phyloP scores from a whole-genome alignment of 371 early-diverging fungal genomes.

The Amoeboradix gromovi region DNA sequence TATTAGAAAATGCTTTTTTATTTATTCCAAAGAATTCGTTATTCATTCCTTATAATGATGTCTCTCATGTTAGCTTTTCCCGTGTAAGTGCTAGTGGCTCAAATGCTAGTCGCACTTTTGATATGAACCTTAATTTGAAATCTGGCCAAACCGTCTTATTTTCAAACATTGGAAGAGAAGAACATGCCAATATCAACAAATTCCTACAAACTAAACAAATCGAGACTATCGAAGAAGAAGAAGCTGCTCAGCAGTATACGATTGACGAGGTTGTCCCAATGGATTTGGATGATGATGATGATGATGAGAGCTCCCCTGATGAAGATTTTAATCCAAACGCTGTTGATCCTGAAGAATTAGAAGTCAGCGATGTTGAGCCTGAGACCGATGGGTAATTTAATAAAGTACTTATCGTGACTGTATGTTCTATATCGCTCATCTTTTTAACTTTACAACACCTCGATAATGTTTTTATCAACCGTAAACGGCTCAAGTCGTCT shows the following conservation, averaged over 20 bases:
- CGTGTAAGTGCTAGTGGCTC: slow-evolving; percentile 38
- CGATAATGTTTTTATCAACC: too few relatives aligned
- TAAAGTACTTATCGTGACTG: too few relatives aligned
- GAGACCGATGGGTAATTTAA: not conserved
- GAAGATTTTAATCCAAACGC: not conserved
- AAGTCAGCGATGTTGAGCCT: not conserved
- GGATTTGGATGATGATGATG: slow-evolving; percentile 1
- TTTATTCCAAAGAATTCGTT: slow-evolving; percentile 87
- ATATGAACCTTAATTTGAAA: slow-evolving; percentile 61
- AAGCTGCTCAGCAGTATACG: not conserved
- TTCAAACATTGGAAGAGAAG: not conserved
- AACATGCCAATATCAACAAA: not conserved
- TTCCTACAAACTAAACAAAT: not conserved
- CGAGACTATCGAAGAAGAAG: not conserved
- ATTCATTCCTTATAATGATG: slow-evolving; percentile 52
- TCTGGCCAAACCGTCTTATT: slow-evolving; percentile 12
- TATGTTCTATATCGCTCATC: too few relatives aligned
- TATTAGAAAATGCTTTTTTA: slow-evolving; percentile 62
- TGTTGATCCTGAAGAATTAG: not conserved
- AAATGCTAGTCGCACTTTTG: slow-evolving; percentile 45
- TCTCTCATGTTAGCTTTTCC: slow-evolving; percentile 65
- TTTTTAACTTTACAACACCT: too few relatives aligned
- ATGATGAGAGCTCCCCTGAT: not conserved
- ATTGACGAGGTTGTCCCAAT: not conserved
- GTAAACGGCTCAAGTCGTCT: too few relatives aligned